Evolutionary conservation across 225 moss, liverwort and hornwort species (phyloP), one percentile per base, ranked within the genome.

Genomic region (Sphagnum contortum): DNA sequence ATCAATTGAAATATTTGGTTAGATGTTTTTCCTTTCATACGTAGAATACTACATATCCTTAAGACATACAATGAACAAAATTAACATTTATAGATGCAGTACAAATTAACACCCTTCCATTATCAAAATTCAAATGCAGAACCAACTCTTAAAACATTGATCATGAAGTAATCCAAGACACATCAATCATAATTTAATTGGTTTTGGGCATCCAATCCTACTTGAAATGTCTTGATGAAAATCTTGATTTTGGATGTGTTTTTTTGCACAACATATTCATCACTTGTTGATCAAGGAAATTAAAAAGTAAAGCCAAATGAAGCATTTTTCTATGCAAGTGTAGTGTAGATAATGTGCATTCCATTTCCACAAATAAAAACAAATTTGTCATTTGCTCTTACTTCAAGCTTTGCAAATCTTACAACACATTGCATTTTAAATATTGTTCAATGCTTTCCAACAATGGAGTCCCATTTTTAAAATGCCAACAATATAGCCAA

Each of bases 341-440:
- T 89, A 57, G 95, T 92, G 61, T 95, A 95, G 69, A 95, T 95
- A 55, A 95, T 91, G 63, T 92, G 92, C 63, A 91, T 92, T 47
- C 95, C 89, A 74, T 94, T 91, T 72, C 94, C 91, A 63, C 94
- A 94, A 29, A 94, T 91, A 54, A 89, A 87, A 12, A 91, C 91
- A 81, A 91, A 94, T 63, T 89, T 84, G 60, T 89, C 92, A 73
- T 90, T 95, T 60, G 95, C 48, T 92, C 92, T 76, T 95, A 92
- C 59, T 92, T 81, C 78, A 95, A 84, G 76, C 83, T 96, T 92
- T 96, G 87, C 64, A n/a, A n/a, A 69, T 66, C 14, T 50, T 50
- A 50, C 5, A n/a, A n/a, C n/a, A n/a, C n/a, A n/a, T n/a, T n/a
- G n/a, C n/a, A n/a, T n/a, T n/a, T n/a, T n/a, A n/a, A n/a, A n/a